phyloP scores from a whole-genome alignment of 768 basidiomycete genomes.

The Trametes coccinea region DNA sequence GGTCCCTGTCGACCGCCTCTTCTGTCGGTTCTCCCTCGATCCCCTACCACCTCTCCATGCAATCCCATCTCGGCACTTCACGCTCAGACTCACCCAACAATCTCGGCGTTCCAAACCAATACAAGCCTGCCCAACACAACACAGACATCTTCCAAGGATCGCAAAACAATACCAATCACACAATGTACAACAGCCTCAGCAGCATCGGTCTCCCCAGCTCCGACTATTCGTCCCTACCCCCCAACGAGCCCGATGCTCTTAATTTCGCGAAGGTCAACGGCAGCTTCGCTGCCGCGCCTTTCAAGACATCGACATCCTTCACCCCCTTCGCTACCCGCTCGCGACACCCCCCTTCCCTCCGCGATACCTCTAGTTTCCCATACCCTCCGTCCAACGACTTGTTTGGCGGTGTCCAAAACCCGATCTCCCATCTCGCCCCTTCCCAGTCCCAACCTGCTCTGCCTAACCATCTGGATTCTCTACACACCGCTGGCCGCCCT shows the following conservation, averaged over 20 bases:
- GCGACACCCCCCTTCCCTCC: conserved; percentile 36
- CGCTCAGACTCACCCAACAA: conserved; percentile 55
- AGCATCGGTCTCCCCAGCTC: conserved; percentile 36
- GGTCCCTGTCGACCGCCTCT: conserved; percentile 53
- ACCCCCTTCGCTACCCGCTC: conserved; percentile 37
- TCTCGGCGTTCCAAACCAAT: conserved; percentile 37
- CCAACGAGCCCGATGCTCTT: conserved; percentile 36
- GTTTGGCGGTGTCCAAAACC: conserved; percentile 28
- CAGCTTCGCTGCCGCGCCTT: conserved; percentile 35
- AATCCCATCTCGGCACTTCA: conserved; percentile 42
- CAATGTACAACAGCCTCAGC: conserved; percentile 48
- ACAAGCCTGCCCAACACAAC: conserved; percentile 36
- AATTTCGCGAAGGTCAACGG: conserved; percentile 35
- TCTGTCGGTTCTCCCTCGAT: conserved; percentile 53
- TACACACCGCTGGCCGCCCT: conserved; percentile 31
- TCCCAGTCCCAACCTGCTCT: conserved; percentile 36
- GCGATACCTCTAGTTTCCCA: conserved; percentile 32
- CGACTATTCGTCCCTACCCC: conserved; percentile 38
- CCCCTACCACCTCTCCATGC: conserved; percentile 53
- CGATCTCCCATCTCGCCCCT: conserved; percentile 36
- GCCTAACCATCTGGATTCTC: conserved; percentile 12
- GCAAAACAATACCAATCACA: conserved; percentile 31
- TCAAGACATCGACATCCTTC: conserved; percentile 36
- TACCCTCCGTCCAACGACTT: conserved; percentile 27
- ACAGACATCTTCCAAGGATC: conserved; percentile 35